These are phyloP conservation scores for Fraxinus latifolia DNA, from an alignment of 305 asterid species.

Conservation along the genomic window DNA sequence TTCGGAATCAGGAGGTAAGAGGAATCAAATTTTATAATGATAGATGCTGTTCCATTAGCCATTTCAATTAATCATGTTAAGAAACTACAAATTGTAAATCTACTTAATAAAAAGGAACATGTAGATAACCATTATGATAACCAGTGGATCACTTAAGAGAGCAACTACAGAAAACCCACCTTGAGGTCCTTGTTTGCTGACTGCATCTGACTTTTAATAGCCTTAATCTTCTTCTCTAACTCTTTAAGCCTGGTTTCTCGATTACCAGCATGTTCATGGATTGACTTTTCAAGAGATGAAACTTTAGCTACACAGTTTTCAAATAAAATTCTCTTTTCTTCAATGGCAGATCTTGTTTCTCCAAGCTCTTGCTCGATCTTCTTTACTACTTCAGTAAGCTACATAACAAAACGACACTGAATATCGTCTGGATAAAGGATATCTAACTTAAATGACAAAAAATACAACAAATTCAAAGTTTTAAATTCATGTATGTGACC, in stretches of 20 bases:
- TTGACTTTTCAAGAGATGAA: conserved; percentile 66
- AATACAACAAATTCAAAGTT: conserved; percentile 1
- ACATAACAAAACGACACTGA: conserved; percentile 23
- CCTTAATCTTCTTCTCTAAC: conserved; percentile 77
- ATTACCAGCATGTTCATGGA: conserved; percentile 73
- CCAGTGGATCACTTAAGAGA: conserved; percentile 9
- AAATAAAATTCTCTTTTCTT: conserved; percentile 55
- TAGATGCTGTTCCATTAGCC: neutral
- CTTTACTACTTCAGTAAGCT: conserved; percentile 85
- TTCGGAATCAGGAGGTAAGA: neutral
- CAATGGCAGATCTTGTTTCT: conserved; percentile 60
- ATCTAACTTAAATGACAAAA: conserved; percentile 13
- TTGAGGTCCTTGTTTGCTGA: conserved; percentile 70
- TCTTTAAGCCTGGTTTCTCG: conserved; percentile 78
- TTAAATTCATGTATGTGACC: conserved; percentile 12
- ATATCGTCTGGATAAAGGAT: conserved; percentile 1
- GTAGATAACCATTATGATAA: neutral
- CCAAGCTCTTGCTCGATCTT: conserved; percentile 71
- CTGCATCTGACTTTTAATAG: conserved; percentile 64
- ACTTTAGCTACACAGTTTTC: conserved; percentile 65
- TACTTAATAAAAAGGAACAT: neutral
- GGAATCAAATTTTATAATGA: neutral
- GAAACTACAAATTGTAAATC: conserved; percentile 5
- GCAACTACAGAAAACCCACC: conserved; percentile 40
- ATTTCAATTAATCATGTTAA: neutral